Evolutionary conservation across 257 asterid genomes (phyloP).

Genomic region (Solanum piurae): DNA sequence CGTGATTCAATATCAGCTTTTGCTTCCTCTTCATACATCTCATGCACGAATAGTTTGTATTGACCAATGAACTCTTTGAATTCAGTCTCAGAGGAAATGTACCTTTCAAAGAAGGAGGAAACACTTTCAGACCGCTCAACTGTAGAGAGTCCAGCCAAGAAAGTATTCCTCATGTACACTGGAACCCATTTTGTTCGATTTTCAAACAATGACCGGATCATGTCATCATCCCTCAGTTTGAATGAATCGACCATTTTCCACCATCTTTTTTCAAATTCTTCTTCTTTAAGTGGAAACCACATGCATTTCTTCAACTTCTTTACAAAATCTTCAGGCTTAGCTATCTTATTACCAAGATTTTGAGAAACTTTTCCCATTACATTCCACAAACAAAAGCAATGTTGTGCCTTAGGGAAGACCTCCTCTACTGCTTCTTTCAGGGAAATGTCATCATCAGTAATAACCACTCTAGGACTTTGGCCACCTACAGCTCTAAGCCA

Average conservation of each 20-base stretch:
- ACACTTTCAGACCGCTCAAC: background rate
- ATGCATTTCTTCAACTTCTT: conserved; percentile 17
- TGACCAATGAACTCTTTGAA: conserved; percentile 22
- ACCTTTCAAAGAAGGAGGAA: background rate
- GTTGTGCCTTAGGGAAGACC: conserved; percentile 35
- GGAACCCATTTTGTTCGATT: background rate
- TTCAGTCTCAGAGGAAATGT: conserved; percentile 9
- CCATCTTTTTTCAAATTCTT: conserved; percentile 31
- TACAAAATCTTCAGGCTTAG: conserved; percentile 8
- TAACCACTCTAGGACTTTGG: conserved; percentile 23
- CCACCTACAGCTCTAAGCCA: conserved; percentile 44
- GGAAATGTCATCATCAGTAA: conserved; percentile 18
- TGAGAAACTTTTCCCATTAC: conserved; percentile 14
- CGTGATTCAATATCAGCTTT: conserved; percentile 20
- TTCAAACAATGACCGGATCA: background rate
- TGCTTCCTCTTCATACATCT: conserved; percentile 22
- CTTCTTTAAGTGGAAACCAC: conserved; percentile 11
- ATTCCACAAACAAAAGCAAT: conserved; percentile 33
- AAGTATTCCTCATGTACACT: background rate
- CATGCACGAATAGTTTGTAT: conserved; percentile 18
- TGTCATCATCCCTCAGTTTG: background rate
- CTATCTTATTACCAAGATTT: conserved; percentile 8
- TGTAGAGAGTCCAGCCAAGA: background rate
- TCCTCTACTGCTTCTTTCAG: conserved; percentile 17
- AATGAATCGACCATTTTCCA: conserved; percentile 7